A percentile compares a stretch with the other conserved stretches of the same genome.
Conservation (phyloP, 1,139 yeast genomes). For the Candida glucosophila region DNA sequence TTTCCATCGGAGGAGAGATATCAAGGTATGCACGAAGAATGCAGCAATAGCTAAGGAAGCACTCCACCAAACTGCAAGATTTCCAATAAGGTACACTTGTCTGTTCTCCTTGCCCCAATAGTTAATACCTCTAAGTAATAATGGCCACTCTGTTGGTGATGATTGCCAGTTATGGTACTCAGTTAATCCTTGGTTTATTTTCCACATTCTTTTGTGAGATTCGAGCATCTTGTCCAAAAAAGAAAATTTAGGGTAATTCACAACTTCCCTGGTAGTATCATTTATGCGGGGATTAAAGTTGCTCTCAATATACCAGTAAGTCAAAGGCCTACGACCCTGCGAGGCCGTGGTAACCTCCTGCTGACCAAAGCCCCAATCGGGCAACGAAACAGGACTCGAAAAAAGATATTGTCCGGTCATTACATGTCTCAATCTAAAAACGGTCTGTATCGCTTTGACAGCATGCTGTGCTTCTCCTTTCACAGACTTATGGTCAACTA, state of each 20-base stretch:
- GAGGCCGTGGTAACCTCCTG: slow-evolving; percentile 93
- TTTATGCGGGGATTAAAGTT: slow-evolving; percentile 40
- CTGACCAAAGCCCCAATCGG: slow-evolving; percentile 94
- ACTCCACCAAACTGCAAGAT: slow-evolving; percentile 86
- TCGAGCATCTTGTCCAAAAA: slow-evolving; percentile 70
- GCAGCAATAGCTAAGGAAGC: slow-evolving; percentile 51
- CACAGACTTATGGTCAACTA: slow-evolving; percentile 52
- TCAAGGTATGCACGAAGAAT: slow-evolving; percentile 44
- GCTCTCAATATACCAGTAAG: slow-evolving; percentile 84
- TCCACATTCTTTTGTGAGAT: slow-evolving; percentile 87
- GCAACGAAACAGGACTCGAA: slow-evolving; percentile 78
- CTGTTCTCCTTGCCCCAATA: slow-evolving; percentile 79
- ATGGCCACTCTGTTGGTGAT: slow-evolving; percentile 83
- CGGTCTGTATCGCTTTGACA: slow-evolving; percentile 72
- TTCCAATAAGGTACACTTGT: slow-evolving; percentile 84
- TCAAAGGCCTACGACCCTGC: slow-evolving; percentile 66
- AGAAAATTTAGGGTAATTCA: slow-evolving; percentile 54
- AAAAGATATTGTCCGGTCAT: slow-evolving; percentile 85
- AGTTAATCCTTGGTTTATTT: slow-evolving; percentile 74
- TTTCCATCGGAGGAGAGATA: slow-evolving; percentile 73
- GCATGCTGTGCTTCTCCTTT: slow-evolving; percentile 51
- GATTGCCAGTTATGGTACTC: slow-evolving; percentile 86
- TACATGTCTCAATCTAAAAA: slow-evolving; percentile 82
- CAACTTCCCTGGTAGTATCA: slow-evolving; percentile 16
- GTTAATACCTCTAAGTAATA: slow-evolving; percentile 83